A percentile compares a stretch with the other conserved stretches of the same genome.
Conservation (phyloP, 2,329 filamentous ascomycete species). For the Exophiala spinifera region DNA sequence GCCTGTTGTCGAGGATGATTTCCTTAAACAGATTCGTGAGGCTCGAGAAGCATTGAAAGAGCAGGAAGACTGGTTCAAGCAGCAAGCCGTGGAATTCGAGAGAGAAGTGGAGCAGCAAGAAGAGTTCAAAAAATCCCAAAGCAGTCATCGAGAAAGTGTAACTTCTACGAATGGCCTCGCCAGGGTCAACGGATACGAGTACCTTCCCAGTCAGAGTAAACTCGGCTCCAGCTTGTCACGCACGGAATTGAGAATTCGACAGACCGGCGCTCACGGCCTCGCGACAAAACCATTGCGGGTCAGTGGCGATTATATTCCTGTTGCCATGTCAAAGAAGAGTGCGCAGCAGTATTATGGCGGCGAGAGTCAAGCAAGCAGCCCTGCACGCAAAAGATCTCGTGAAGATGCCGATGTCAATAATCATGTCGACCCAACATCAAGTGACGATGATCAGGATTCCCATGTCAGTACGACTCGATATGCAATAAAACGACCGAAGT, state of each 20-base stretch:
- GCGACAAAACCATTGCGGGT: slow-evolving; percentile 40
- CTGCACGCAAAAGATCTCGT: slow-evolving; percentile 14
- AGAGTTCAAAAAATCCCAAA: slow-evolving; percentile 33
- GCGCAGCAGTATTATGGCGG: slow-evolving; percentile 14
- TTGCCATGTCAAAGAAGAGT: slow-evolving; percentile 28
- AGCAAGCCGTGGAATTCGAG: slow-evolving; percentile 25
- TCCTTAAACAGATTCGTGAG: slow-evolving; percentile 31
- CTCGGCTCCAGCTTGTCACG: slow-evolving; percentile 42
- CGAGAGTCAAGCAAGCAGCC: slow-evolving; percentile 10
- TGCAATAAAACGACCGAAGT: slow-evolving; percentile 10
- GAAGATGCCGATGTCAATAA: slow-evolving; percentile 5
- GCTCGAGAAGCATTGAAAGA: slow-evolving; percentile 30
- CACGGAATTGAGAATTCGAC: slow-evolving; percentile 43
- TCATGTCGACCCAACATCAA: too few relatives aligned
- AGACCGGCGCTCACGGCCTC: slow-evolving; percentile 42
- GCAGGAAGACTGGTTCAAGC: slow-evolving; percentile 30
- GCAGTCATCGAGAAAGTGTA: slow-evolving; percentile 8
- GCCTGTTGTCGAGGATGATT: slow-evolving; percentile 26
- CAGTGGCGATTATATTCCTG: slow-evolving; percentile 23
- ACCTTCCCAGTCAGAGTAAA: slow-evolving; percentile 38
- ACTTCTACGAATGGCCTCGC: slow-evolving; percentile 24
- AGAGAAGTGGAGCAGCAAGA: slow-evolving; percentile 24
- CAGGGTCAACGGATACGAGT: slow-evolving; percentile 39
- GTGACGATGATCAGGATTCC: not conserved
- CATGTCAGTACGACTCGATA: not conserved